A percentile compares a stretch with the other conserved stretches of the same genome.
Conservation (phyloP, 108 stramenopile genomes). For the Stephanodiscus triporus region DNA sequence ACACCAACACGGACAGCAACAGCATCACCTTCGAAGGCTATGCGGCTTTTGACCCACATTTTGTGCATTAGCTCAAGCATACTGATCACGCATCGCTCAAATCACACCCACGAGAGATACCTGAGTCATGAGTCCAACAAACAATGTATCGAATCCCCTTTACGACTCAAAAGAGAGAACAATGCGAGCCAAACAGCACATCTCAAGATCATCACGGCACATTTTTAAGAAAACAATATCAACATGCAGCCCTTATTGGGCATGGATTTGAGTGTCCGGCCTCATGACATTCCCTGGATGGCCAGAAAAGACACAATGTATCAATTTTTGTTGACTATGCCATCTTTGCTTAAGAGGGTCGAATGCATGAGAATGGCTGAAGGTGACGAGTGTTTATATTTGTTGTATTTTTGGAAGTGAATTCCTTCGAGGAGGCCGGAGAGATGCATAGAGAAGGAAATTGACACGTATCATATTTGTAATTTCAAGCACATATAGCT, state of each 20-base stretch:
- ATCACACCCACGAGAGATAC: not conserved
- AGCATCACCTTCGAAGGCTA: not conserved
- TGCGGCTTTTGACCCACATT: not conserved
- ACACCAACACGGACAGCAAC: too few relatives aligned
- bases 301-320: not conserved
- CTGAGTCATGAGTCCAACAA: too few relatives aligned
- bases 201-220: not conserved
- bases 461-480: too few relatives aligned
- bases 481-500: too few relatives aligned
- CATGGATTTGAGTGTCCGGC: not conserved
- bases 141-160: not conserved
- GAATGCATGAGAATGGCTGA: too few relatives aligned
- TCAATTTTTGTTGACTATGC: too few relatives aligned
- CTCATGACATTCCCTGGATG: not conserved
- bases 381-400: too few relatives aligned
- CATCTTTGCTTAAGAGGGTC: too few relatives aligned
- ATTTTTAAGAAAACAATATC: not conserved
- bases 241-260: not conserved
- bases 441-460: too few relatives aligned
- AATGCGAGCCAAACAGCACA: not conserved
- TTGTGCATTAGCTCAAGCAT: not conserved
- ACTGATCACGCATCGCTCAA: not conserved
- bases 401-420: too few relatives aligned
- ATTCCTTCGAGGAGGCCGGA: too few relatives aligned
- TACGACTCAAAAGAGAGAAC: not conserved